Evolutionary conservation across 345 rosid genomes (phyloP), one percentile per base, ranked within the genome.

Genomic region (Barbarea vulgaris): DNA sequence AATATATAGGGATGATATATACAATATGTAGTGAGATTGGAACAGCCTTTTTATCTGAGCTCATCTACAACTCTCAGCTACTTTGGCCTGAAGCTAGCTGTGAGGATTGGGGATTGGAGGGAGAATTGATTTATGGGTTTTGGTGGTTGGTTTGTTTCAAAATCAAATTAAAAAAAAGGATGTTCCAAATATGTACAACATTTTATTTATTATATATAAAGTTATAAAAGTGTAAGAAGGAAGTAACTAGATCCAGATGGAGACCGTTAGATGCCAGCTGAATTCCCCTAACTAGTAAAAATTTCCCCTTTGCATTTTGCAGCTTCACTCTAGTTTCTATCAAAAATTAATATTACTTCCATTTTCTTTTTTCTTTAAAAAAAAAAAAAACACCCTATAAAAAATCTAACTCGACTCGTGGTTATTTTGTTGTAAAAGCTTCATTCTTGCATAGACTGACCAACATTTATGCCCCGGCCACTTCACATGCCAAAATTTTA

Each of bases 31-130:
- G 83, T 81, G 89, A 69, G 86, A 84, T 79, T 77, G 86, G 83
- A 70, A 75, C 87, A 85, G 91, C 86, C 86, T 82, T 88, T 90
- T 88, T 90, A 77, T 82, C 77, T 90, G 85, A 85, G 85, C 83
- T 87, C 87, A 77, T 83, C 83, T 67, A 79, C 70, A 30, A 73
- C 82, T 80, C 85, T 88, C 89, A 89, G 91, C 93, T 80, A 84
- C 67, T 91, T 89, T 88, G 98, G 88, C 87, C 72, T 84, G 74
- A 82, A 80, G 85, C 82, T 73, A 82, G 89, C 76, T 70, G 48
- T 68, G 72, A 65, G 64, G 76, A 72, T 66, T 54, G 75, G 83
- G 63, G 69, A 73, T 77, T 77, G 70, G 76, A 54, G 70, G 66
- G 75, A 74, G 75, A 74, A 68, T 52, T 76, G 61, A 74, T 59